A percentile compares a stretch with the other conserved stretches of the same genome.
These are phyloP conservation scores for Russula ochroleuca DNA, from an alignment of 768 basidiomycete genomes.

Conservation along the genomic window DNA sequence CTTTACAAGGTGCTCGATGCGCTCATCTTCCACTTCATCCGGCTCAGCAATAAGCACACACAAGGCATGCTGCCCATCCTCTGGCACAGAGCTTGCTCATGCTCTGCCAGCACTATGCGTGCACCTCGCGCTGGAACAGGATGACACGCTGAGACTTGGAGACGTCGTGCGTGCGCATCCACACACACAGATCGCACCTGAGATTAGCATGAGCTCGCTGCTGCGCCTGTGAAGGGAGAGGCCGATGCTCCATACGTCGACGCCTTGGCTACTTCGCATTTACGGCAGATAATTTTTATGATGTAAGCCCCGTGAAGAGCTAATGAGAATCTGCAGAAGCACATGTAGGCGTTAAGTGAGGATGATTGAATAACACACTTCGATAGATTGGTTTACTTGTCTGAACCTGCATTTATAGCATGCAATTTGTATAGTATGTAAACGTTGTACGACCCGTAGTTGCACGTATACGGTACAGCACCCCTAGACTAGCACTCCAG, in stretches of 20 bases:
- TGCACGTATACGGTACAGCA: too few relatives aligned
- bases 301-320: too few relatives aligned
- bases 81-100: constrained; percentile 98
- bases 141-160: constrained; percentile 95
- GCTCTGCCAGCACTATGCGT: constrained; percentile 92
- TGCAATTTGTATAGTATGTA: too few relatives aligned
- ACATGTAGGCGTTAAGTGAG: too few relatives aligned
- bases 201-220: constrained; percentile 89
- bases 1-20: constrained; percentile 98
- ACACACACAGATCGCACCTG: constrained; percentile 83
- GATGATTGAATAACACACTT: too few relatives aligned
- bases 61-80: constrained; percentile 88
- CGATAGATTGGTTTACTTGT: too few relatives aligned
- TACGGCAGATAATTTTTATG: too few relatives aligned
- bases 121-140: constrained; percentile 94
- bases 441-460: too few relatives aligned
- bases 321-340: too few relatives aligned
- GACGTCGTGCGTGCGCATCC: constrained; percentile 82
- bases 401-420: too few relatives aligned
- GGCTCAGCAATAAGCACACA: constrained; percentile 88
- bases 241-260: constrained; percentile 35
- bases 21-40: constrained; percentile 96
- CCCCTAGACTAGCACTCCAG: too few relatives aligned
- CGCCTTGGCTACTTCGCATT: too few relatives aligned
- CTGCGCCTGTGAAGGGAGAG: constrained; percentile 81